These are phyloP conservation scores for Xylariaceae sp. DNA, from an alignment of 2,329 filamentous ascomycete genomes.

Conservation along the genomic window DNA sequence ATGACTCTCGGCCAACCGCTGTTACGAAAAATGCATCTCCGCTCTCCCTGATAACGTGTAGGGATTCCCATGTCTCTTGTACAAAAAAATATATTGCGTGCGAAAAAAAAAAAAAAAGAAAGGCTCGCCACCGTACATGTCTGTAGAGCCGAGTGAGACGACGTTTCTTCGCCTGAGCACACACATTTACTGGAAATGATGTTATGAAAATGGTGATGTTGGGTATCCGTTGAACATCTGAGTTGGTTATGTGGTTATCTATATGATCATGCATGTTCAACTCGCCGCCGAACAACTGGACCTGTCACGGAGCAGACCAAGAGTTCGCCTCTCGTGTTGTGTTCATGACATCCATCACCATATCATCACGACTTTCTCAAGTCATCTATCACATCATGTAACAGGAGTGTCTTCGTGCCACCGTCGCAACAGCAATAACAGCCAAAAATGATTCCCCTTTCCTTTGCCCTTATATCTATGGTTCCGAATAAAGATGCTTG, in stretches of 20 bases:
- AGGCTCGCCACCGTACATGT: not conserved
- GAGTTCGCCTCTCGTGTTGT: not conserved
- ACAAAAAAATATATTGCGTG: not conserved
- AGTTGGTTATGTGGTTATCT: not conserved
- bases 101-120: not conserved
- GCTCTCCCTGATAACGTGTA: slow-evolving; percentile 1
- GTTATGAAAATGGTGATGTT: not conserved
- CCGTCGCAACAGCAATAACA: not conserved
- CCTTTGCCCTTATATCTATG: not conserved
- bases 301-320: not conserved
- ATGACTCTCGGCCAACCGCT: not conserved
- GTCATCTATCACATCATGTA: slow-evolving; percentile 2
- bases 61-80: not conserved
- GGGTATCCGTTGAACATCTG: not conserved
- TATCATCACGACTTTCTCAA: not conserved
- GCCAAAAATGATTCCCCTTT: not conserved
- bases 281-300: not conserved
- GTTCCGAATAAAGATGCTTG: not conserved
- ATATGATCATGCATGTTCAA: not conserved
- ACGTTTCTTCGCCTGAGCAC: not conserved
- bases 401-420: not conserved
- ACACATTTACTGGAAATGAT: not conserved
- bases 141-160: not conserved
- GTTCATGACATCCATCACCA: not conserved
- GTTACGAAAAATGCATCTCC: slow-evolving; percentile 14